Conservation (phyloP, 768 basidiomycete species). For the Hypsizygus marmoreus region DNA sequence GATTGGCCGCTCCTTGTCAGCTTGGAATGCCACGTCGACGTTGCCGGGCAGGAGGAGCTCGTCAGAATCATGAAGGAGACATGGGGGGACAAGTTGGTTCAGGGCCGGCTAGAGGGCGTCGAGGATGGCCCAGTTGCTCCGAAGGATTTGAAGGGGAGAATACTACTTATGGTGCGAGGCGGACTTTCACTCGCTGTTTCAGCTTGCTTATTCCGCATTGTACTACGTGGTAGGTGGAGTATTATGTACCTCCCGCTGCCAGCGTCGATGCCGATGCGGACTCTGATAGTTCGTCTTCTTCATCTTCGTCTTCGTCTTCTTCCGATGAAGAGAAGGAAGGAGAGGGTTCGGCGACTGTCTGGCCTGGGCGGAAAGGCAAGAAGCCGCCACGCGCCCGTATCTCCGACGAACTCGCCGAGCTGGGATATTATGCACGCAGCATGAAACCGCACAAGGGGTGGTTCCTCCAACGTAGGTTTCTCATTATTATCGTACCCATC, state of each 20-base stretch:
- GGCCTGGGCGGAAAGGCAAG: constrained; percentile 19
- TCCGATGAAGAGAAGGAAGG: constrained; percentile 24
- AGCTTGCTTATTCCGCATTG: not conserved
- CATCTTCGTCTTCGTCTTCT: constrained; percentile 25
- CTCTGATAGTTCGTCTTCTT: too few relatives aligned
- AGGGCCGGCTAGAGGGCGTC: constrained; percentile 36
- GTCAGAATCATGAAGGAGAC: constrained; percentile 50
- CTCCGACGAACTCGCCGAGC: constrained; percentile 50
- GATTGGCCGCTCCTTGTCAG: constrained; percentile 63
- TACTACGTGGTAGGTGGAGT: constrained; percentile 46
- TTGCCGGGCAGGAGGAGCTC: constrained; percentile 51
- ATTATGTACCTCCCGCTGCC: constrained; percentile 40
- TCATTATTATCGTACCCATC: not conserved
- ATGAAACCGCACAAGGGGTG: constrained; percentile 60
- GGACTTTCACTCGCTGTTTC: not conserved
- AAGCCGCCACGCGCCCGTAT: constrained; percentile 32
- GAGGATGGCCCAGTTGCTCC: constrained; percentile 43
- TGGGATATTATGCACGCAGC: constrained; percentile 63
- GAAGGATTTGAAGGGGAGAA: constrained; percentile 48
- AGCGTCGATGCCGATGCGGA: constrained; percentile 23
- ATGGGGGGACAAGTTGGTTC: constrained; percentile 56
- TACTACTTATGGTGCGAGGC: constrained; percentile 55
- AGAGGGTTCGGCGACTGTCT: constrained; percentile 7
- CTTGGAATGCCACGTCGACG: constrained; percentile 63
- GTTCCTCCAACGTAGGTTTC: constrained; percentile 40